These are phyloP conservation scores for Diaporthe eres DNA, from an alignment of 2,329 filamentous ascomycete species.

Conservation along the genomic window DNA sequence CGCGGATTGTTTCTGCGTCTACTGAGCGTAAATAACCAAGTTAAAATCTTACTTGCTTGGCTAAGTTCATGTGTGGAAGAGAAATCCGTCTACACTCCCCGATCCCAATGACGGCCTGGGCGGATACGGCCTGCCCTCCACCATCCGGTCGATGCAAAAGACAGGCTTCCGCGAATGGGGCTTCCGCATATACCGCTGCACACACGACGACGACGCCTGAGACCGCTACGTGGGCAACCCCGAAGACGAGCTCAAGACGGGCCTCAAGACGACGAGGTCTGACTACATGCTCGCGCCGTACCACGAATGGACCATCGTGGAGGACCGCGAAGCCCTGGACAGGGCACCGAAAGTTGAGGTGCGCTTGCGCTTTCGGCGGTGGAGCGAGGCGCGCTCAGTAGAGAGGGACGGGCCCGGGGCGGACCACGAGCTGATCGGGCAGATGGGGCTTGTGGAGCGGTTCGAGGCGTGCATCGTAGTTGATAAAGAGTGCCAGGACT, in stretches of 20 bases:
- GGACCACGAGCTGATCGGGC: background rate
- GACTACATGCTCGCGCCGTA: background rate
- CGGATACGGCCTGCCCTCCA: background rate
- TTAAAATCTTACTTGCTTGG: no score
- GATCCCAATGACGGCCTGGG: background rate
- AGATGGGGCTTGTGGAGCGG: background rate
- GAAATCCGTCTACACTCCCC: background rate
- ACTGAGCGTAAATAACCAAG: no score
- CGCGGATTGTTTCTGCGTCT: no score
- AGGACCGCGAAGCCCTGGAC: background rate
- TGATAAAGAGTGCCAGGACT: background rate
- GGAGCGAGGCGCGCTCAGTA: background rate
- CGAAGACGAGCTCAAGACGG: background rate
- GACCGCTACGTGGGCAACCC: background rate
- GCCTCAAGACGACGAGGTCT: background rate
- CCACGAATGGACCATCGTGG: background rate
- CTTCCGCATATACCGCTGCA: background rate
- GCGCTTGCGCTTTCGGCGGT: background rate
- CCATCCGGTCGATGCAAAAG: background rate
- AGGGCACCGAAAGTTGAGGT: background rate
- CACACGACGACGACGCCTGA: background rate
- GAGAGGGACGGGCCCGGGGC: background rate
- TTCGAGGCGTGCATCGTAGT: background rate
- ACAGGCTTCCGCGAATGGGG: background rate
- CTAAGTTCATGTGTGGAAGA: no score